These are phyloP conservation scores for Umbelopsis vinacea DNA, from an alignment of 192 early-diverging fungal genomes.

Conservation along the genomic window DNA sequence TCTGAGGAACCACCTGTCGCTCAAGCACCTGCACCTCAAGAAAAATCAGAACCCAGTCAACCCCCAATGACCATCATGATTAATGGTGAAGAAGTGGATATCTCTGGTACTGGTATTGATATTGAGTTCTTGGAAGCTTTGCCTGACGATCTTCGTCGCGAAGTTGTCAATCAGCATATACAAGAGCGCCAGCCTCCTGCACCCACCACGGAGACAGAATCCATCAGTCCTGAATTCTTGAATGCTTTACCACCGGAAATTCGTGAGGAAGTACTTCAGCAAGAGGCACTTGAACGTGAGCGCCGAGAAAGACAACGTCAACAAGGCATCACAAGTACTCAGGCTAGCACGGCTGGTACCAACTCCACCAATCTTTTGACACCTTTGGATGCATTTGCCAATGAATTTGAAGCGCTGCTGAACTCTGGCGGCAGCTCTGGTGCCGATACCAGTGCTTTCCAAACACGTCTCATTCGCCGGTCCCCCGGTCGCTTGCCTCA, in stretches of 20 bases:
- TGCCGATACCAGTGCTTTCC: conserved; percentile 57
- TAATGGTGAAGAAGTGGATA: conserved; percentile 82
- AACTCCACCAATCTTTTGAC: conserved; percentile 30
- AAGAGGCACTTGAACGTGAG: conserved; percentile 74
- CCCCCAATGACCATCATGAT: conserved; percentile 68
- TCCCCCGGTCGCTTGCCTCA: conserved; percentile 16
- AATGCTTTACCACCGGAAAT: conserved; percentile 91
- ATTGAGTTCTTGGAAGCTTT: conserved; percentile 91
- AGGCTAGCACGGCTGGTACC: conserved; percentile 30
- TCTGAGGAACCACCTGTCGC: background rate
- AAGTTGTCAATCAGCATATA: conserved; percentile 86
- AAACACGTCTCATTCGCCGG: conserved; percentile 34
- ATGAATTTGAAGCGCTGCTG: conserved; percentile 18
- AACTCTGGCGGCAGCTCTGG: conserved; percentile 42
- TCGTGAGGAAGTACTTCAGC: conserved; percentile 82
- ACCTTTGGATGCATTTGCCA: conserved; percentile 20
- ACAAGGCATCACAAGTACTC: conserved; percentile 24
- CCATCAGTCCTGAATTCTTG: conserved; percentile 84
- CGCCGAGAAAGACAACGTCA: conserved; percentile 64
- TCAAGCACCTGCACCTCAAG: conserved; percentile 17
- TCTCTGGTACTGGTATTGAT: conserved; percentile 95
- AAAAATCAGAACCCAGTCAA: conserved; percentile 26
- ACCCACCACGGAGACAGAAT: conserved; percentile 36
- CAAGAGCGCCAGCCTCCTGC: conserved; percentile 42
- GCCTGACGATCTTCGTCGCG: conserved; percentile 91